A percentile compares a stretch with the other conserved stretches of the same genome.
Evolutionary conservation across 2,329 filamentous ascomycete species (phyloP).

Genomic region (Rhinocladiella mackenziei): DNA sequence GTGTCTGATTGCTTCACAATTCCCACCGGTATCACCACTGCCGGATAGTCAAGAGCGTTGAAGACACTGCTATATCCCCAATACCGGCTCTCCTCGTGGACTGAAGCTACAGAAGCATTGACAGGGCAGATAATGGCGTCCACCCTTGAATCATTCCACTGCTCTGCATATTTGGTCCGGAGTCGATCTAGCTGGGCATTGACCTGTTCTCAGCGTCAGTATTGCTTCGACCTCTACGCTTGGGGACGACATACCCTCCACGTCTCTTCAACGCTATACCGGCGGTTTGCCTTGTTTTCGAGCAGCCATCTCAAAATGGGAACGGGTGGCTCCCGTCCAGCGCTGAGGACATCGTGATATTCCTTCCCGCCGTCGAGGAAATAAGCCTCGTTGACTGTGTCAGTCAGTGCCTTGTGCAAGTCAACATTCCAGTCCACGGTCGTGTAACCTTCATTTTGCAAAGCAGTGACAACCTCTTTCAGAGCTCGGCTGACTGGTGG

Average conservation of each 20-base stretch:
- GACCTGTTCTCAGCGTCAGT: slow-evolving; percentile 32
- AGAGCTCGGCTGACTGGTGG: slow-evolving; percentile 57
- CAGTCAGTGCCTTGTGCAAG: slow-evolving; percentile 48
- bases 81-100: slow-evolving; percentile 51
- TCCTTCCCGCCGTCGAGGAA: slow-evolving; percentile 59
- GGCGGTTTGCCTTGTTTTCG: slow-evolving; percentile 51
- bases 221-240: slow-evolving; percentile 33
- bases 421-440: slow-evolving; percentile 50
- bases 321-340: slow-evolving; percentile 55
- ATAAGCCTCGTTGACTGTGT: slow-evolving; percentile 46
- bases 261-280: slow-evolving; percentile 38
- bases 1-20: slow-evolving; percentile 38
- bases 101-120: slow-evolving; percentile 32
- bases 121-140: slow-evolving; percentile 55
- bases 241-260: slow-evolving; percentile 36
- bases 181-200: slow-evolving; percentile 26
- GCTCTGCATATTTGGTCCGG: slow-evolving; percentile 42
- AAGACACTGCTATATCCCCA: slow-evolving; percentile 65
- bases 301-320: slow-evolving; percentile 58
- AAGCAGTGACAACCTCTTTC: slow-evolving; percentile 39
- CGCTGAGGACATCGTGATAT: slow-evolving; percentile 48
- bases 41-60: slow-evolving; percentile 66
- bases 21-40: slow-evolving; percentile 56
- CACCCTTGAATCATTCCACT: slow-evolving; percentile 46
- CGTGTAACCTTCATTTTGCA: slow-evolving; percentile 47